Percentiles rank a stretch among this genome's conserved stretches.
phyloP scores from a whole-genome alignment of 805 yeast genomes.

The Yarrowia bubula region DNA sequence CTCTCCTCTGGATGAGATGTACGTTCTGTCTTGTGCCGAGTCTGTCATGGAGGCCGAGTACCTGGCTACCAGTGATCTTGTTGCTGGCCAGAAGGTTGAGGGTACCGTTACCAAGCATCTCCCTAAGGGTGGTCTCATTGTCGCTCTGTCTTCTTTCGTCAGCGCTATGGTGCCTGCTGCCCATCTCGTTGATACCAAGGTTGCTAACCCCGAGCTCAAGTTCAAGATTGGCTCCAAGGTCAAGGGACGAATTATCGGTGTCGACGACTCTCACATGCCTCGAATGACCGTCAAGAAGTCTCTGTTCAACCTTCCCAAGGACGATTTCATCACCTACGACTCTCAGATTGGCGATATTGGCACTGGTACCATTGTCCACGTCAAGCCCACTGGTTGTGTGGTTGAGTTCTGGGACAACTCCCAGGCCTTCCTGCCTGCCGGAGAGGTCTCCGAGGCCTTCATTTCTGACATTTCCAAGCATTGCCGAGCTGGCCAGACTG shows the following conservation, averaged over 20 bases:
- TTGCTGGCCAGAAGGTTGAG: slow-evolving; percentile 64
- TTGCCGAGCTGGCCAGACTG: slow-evolving; percentile 80
- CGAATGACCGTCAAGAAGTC: slow-evolving; percentile 79
- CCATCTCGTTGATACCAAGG: slow-evolving; percentile 80
- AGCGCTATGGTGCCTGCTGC: slow-evolving; percentile 69
- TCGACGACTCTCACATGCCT: slow-evolving; percentile 45
- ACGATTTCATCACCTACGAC: slow-evolving; percentile 45
- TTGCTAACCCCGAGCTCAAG: slow-evolving; percentile 88
- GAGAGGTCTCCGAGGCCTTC: slow-evolving; percentile 87
- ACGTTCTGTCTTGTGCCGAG: slow-evolving; percentile 68
- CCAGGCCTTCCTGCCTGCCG: slow-evolving; percentile 77
- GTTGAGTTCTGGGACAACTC: slow-evolving; percentile 78
- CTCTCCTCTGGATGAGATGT: slow-evolving; percentile 62
- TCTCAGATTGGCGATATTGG: slow-evolving; percentile 55
- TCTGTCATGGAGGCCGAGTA: slow-evolving; percentile 61
- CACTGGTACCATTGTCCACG: slow-evolving; percentile 68
- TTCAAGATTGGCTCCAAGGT: slow-evolving; percentile 82
- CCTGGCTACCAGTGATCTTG: slow-evolving; percentile 68
- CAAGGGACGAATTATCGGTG: slow-evolving; percentile 49
- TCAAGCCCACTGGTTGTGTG: slow-evolving; percentile 75
- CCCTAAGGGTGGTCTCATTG: slow-evolving; percentile 63
- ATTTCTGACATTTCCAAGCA: slow-evolving; percentile 75
- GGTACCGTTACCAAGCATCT: slow-evolving; percentile 55
- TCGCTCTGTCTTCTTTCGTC: slow-evolving; percentile 59
- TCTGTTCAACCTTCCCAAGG: slow-evolving; percentile 54